A percentile compares a stretch with the other conserved stretches of the same genome.
These are phyloP conservation scores for Myxozyma vanderwaltii DNA, from an alignment of 805 yeast genomes.

Conservation along the genomic window DNA sequence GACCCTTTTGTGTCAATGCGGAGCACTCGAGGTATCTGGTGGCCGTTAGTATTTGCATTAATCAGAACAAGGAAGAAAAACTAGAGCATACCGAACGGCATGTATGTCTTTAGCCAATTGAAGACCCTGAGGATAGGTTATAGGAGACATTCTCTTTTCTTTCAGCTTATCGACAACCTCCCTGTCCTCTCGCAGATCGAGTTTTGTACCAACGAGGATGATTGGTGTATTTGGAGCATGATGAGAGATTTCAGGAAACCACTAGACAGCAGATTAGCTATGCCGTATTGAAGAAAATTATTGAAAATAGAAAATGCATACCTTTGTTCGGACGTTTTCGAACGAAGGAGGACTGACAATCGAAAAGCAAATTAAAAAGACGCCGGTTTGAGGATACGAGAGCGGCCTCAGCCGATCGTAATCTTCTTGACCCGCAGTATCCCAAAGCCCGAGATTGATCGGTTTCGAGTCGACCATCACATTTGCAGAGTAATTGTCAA, in stretches of 20 bases:
- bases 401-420: slow-evolving; percentile 87
- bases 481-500: slow-evolving; percentile 86
- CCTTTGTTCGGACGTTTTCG: slow-evolving; percentile 72
- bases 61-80: not conserved
- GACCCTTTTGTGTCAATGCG: slow-evolving; percentile 85
- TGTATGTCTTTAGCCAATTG: slow-evolving; percentile 70
- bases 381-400: slow-evolving; percentile 89
- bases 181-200: slow-evolving; percentile 80
- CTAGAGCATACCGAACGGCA: slow-evolving; percentile 57
- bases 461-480: slow-evolving; percentile 81
- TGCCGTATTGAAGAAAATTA: not conserved
- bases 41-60: not conserved
- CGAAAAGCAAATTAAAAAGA: slow-evolving; percentile 83
- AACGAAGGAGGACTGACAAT: slow-evolving; percentile 79
- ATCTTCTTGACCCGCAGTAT: slow-evolving; percentile 94
- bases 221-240: slow-evolving; percentile 74
- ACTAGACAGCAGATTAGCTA: slow-evolving; percentile 36
- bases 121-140: slow-evolving; percentile 62
- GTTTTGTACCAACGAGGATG: slow-evolving; percentile 82
- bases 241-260: slow-evolving; percentile 85
- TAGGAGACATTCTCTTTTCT: slow-evolving; percentile 63
- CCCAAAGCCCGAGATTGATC: slow-evolving; percentile 87
- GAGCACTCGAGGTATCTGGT: slow-evolving; percentile 73
- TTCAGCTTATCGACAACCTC: slow-evolving; percentile 66
- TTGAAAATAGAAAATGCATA: not conserved